Evolutionary conservation across 331 rosid species (phyloP).

Genomic region (Erythrophleum ivorense): DNA sequence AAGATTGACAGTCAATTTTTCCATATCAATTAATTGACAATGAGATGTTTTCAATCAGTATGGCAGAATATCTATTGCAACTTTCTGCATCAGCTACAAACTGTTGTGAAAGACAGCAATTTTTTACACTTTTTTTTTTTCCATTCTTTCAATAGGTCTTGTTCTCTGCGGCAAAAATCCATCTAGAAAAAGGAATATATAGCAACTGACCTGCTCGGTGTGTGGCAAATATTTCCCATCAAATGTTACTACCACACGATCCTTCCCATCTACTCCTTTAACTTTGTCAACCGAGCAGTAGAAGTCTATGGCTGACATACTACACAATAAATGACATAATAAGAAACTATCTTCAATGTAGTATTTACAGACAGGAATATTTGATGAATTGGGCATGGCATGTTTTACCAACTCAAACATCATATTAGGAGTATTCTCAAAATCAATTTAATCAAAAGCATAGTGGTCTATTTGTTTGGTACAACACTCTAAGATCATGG

Average conservation of each 20-base stretch:
- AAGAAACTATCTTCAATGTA: neutral
- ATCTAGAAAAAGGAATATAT: conserved; percentile 24
- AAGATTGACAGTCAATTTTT: neutral
- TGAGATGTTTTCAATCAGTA: conserved; percentile 34
- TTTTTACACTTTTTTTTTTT: neutral
- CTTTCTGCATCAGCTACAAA: conserved; percentile 21
- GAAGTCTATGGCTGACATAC: conserved; percentile 97
- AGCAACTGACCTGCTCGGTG: conserved; percentile 76
- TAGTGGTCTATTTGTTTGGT: neutral
- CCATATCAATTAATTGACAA: neutral
- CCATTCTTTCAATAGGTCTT: neutral
- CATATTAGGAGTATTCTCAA: conserved; percentile 6
- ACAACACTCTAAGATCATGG: too few relatives aligned
- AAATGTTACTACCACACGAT: conserved; percentile 79
- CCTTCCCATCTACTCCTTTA: conserved; percentile 89
- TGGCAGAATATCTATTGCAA: neutral
- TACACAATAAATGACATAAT: conserved; percentile 40
- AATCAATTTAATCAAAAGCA: neutral
- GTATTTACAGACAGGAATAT: conserved; percentile 17
- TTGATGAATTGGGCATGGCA: neutral
- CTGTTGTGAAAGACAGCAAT: neutral
- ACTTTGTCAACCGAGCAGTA: conserved; percentile 95
- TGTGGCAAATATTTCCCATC: conserved; percentile 91
- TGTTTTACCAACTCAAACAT: neutral
- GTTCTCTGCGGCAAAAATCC: conserved; percentile 14